Evolutionary conservation across 192 early-diverging fungal species (phyloP).

Genomic region (Mortierella antarctica): DNA sequence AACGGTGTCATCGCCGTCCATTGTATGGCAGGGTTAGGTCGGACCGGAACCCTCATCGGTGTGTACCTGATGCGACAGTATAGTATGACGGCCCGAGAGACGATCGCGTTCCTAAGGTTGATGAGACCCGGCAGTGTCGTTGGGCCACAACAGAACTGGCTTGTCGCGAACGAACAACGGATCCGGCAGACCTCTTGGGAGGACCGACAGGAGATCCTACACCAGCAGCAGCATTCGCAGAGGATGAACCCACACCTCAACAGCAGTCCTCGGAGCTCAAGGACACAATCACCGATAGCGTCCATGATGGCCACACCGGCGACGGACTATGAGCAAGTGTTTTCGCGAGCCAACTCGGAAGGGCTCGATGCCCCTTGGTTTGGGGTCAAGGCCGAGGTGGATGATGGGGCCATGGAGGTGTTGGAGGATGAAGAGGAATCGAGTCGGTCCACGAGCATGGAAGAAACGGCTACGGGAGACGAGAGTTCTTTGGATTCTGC

Average conservation of each 20-base stretch:
- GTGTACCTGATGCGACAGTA: conserved; percentile 78
- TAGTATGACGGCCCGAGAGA: conserved; percentile 72
- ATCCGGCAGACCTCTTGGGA: conserved; percentile 9
- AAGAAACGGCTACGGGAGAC: not conserved
- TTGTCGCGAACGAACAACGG: conserved; percentile 48
- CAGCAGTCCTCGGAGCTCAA: not conserved
- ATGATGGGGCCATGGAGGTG: conserved; percentile 6
- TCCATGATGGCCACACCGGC: not conserved
- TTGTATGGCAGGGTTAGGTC: conserved; percentile 40
- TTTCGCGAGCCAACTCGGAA: conserved; percentile 29
- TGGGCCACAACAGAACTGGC: conserved; percentile 81
- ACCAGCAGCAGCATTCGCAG: not conserved
- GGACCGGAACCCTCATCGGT: conserved; percentile 38
- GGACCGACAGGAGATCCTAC: not conserved
- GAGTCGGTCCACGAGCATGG: not conserved
- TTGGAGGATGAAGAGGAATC: not conserved
- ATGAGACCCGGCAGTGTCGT: conserved; percentile 78
- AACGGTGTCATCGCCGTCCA: conserved; percentile 32
- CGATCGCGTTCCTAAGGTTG: conserved; percentile 71
- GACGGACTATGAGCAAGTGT: conserved; percentile 21
- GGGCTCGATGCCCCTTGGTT: conserved; percentile 12
- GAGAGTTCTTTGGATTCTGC: not conserved
- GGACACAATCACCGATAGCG: not conserved
- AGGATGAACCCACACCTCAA: not conserved
- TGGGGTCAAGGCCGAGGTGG: conserved; percentile 1